phyloP scores from a whole-genome alignment of 129 eudicot species.

The Silybum marianum region DNA sequence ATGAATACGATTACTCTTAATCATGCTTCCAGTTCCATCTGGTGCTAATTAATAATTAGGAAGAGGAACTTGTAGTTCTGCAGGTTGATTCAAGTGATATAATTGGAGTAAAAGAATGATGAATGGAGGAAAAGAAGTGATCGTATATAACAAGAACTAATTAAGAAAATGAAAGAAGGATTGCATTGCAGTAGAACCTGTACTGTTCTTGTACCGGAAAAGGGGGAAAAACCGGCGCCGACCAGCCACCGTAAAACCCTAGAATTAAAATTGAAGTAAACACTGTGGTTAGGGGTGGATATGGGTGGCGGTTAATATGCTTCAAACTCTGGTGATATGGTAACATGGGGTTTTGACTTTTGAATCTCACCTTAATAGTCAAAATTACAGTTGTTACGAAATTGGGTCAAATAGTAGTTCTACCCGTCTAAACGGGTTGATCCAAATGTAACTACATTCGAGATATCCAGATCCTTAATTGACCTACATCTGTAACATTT shows the following conservation, averaged over 20 bases:
- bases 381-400: no score
- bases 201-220: background rate
- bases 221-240: slow-evolving; percentile 23
- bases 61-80: slow-evolving; percentile 11
- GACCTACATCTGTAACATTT: no score
- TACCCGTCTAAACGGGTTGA: no score
- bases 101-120: background rate
- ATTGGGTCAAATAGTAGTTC: no score
- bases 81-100: background rate
- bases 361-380: no score
- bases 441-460: no score
- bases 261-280: slow-evolving; percentile 5
- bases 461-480: no score
- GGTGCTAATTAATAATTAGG: background rate
- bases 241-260: slow-evolving; percentile 31
- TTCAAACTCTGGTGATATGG: background rate
- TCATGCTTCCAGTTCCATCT: slow-evolving; percentile 38
- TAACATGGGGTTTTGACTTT: no score
- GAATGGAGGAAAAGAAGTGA: background rate
- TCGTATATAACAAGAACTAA: background rate
- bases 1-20: slow-evolving; percentile 12
- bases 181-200: background rate
- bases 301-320: slow-evolving; percentile 28
- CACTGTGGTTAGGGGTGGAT: background rate
- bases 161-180: background rate